These are phyloP conservation scores for Aspergillus novoparasiticus DNA, from an alignment of 2,329 filamentous ascomycete genomes.

Conservation along the genomic window DNA sequence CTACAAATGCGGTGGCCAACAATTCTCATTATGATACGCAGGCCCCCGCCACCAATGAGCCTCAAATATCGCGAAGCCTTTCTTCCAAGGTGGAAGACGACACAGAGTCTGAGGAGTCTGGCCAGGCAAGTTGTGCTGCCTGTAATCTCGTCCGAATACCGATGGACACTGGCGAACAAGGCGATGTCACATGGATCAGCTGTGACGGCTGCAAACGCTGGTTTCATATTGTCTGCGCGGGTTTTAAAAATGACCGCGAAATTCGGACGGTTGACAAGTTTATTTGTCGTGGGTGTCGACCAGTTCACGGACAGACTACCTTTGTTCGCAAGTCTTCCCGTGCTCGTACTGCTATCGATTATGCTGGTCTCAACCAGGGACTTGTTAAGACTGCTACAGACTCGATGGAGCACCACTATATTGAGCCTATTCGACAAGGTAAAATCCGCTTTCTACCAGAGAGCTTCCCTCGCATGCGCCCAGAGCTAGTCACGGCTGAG, in stretches of 20 bases:
- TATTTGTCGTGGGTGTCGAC: slow-evolving; percentile 63
- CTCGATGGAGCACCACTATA: slow-evolving; percentile 67
- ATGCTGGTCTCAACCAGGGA: slow-evolving; percentile 68
- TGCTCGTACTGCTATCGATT: slow-evolving; percentile 67
- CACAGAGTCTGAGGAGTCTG: slow-evolving; percentile 28
- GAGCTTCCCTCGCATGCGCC: slow-evolving; percentile 64
- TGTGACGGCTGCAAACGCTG: slow-evolving; percentile 70
- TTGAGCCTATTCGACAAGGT: slow-evolving; percentile 67
- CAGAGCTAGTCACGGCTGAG: slow-evolving; percentile 64
- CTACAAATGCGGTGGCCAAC: slow-evolving; percentile 14
- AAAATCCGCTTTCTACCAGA: slow-evolving; percentile 63
- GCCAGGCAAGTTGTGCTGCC: slow-evolving; percentile 56
- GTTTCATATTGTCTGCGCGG: slow-evolving; percentile 69
- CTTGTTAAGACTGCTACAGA: slow-evolving; percentile 67
- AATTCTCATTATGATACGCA: slow-evolving; percentile 16
- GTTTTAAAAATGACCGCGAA: slow-evolving; percentile 65
- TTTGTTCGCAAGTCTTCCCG: slow-evolving; percentile 68
- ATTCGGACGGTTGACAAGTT: slow-evolving; percentile 69
- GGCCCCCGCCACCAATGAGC: slow-evolving; percentile 2
- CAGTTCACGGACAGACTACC: slow-evolving; percentile 64
- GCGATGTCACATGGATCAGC: slow-evolving; percentile 63
- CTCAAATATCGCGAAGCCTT: slow-evolving; percentile 18
- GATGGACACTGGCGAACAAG: slow-evolving; percentile 55
- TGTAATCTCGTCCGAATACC: slow-evolving; percentile 59
- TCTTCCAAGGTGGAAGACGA: slow-evolving; percentile 34